Percentiles rank a stretch among this genome's conserved stretches.
Conservation (phyloP, 495 filamentous ascomycete species). For the Ramalina intermedia region DNA sequence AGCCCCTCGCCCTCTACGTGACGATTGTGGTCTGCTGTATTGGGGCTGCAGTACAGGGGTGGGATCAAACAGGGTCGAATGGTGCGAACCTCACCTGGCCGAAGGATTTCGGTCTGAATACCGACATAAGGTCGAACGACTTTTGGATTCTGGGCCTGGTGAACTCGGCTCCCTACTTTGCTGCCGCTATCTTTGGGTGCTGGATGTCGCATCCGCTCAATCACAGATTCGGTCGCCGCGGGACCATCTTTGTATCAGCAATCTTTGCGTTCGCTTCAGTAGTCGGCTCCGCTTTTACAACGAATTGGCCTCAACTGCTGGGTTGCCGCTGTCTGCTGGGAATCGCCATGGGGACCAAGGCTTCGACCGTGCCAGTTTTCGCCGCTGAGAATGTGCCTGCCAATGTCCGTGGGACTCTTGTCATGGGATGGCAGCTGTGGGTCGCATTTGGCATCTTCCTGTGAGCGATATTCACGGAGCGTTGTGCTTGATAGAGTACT, state of each 20-base stretch:
- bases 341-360: slow-evolving; percentile 45
- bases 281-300: slow-evolving; percentile 39
- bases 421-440: slow-evolving; percentile 51
- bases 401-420: slow-evolving; percentile 44
- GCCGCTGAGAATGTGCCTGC: slow-evolving; percentile 48
- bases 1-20: slow-evolving; percentile 49
- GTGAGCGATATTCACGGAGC: background rate
- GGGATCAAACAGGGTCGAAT: slow-evolving; percentile 65
- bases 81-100: slow-evolving; percentile 55
- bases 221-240: slow-evolving; percentile 39
- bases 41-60: slow-evolving; percentile 55
- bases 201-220: slow-evolving; percentile 49
- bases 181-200: slow-evolving; percentile 32
- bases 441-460: slow-evolving; percentile 48
- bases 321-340: slow-evolving; percentile 43
- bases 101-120: slow-evolving; percentile 38
- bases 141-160: slow-evolving; percentile 48
- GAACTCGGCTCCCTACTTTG: slow-evolving; percentile 39
- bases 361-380: slow-evolving; percentile 46
- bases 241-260: slow-evolving; percentile 44
- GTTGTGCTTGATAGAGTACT: background rate
- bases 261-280: slow-evolving; percentile 45
- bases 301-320: slow-evolving; percentile 46
- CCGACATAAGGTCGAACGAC: slow-evolving; percentile 18
- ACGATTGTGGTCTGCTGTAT: slow-evolving; percentile 58